Conservation (phyloP, 192 early-diverging fungal genomes). For the Mortierella alpina region DNA sequence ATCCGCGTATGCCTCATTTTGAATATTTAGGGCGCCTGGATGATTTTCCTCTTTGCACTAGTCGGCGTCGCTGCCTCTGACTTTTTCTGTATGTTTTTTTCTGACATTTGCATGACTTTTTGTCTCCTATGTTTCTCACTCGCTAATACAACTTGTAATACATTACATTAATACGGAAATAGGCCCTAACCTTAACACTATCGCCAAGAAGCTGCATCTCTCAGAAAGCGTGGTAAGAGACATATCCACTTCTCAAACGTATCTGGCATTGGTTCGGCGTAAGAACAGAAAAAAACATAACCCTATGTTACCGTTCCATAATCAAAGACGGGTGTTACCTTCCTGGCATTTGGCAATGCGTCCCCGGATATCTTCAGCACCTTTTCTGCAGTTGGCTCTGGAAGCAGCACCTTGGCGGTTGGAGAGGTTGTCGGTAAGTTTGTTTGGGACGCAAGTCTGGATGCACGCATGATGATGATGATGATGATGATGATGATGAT, state of each 20-base stretch:
- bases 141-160: no score
- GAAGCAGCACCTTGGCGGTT: constrained; percentile 81
- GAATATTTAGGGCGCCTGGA: constrained; percentile 62
- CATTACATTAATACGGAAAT: no score
- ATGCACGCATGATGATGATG: neutral
- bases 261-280: neutral
- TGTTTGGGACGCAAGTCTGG: neutral
- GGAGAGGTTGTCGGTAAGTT: constrained; percentile 89
- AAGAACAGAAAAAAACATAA: no score
- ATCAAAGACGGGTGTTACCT: constrained; percentile 67
- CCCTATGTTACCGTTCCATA: no score
- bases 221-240: constrained; percentile 80
- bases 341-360: constrained; percentile 91
- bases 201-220: constrained; percentile 76
- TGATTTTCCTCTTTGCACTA: constrained; percentile 76
- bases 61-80: constrained; percentile 82
- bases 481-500: neutral
- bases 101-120: neutral
- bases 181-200: constrained; percentile 83
- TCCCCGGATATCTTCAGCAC: constrained; percentile 93
- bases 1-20: neutral
- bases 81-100: constrained; percentile 69
- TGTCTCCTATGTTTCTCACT: neutral
- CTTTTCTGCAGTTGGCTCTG: constrained; percentile 77
- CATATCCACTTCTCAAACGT: neutral